These are phyloP conservation scores for Staphylotrichum longicolle DNA, from an alignment of 495 filamentous ascomycete genomes.

Conservation along the genomic window DNA sequence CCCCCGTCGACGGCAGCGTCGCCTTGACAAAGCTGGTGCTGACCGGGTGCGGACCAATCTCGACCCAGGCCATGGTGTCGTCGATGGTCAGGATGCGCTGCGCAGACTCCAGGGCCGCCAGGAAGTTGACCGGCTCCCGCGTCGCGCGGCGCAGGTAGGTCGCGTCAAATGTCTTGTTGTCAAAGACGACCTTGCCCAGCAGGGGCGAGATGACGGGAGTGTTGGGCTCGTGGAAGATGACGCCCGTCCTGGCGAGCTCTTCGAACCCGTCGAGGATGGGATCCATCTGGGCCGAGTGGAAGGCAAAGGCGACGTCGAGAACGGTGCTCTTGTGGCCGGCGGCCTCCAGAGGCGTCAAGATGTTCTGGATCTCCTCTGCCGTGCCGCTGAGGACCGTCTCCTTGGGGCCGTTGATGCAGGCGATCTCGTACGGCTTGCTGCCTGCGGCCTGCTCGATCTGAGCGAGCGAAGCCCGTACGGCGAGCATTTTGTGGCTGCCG, in stretches of 20 bases:
- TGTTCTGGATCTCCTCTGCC: constrained; percentile 49
- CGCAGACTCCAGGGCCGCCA: constrained; percentile 61
- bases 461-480: constrained; percentile 48
- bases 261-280: constrained; percentile 68
- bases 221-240: constrained; percentile 59
- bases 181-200: constrained; percentile 57
- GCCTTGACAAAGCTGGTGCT: constrained; percentile 68
- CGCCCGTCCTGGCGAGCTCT: constrained; percentile 48
- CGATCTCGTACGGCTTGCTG: constrained; percentile 38
- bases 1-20: constrained; percentile 48
- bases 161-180: constrained; percentile 53
- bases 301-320: constrained; percentile 73
- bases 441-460: constrained; percentile 37
- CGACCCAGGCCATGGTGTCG: constrained; percentile 59
- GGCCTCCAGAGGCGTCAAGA: constrained; percentile 58
- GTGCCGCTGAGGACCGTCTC: constrained; percentile 62
- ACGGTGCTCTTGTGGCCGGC: constrained; percentile 64
- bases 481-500: constrained; percentile 70
- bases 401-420: constrained; percentile 61
- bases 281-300: constrained; percentile 78
- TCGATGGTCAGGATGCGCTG: constrained; percentile 48
- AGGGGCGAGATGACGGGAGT: constrained; percentile 74
- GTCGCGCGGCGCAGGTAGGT: constrained; percentile 65
- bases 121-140: constrained; percentile 72
- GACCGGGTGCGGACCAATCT: constrained; percentile 69